Evolutionary conservation across 441 rosid genomes (phyloP), one percentile per base, ranked within the genome.

Genomic region (Raphanus hybrid): DNA sequence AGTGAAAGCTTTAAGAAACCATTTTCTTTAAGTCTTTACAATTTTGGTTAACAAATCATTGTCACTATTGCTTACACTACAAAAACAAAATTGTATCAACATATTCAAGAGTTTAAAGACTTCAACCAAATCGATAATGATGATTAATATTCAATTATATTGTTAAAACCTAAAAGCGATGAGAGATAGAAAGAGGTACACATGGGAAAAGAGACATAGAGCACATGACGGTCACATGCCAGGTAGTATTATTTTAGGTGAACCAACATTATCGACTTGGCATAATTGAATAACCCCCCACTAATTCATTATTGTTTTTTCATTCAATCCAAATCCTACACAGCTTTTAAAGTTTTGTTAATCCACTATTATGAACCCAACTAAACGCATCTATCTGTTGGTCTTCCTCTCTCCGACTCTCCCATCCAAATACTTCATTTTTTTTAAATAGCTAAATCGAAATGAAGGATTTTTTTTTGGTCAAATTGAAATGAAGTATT

Each of bases 141-240:
- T 54, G 54, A 12, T 59, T 34, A 10, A 59, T 41, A 14, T 8
- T 59, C 27, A 8, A 3, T n/a, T 37, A 48, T 60, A 50, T 48
- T 26, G n/a, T 23, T 23, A 26, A 62, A 48, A 3, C 41, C 61
- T 8, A 55, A 66, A 71, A 66, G 64, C 3, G 14, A 8, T 57
- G 60, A 74, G 43, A 73, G 70, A 69, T 67, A 62, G 8, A 68
- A 12, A 16, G n/a, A 59, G 16, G 15, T 73, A 54, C 12, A 70
- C 32, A 59, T 59, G 37, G 4, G 71, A 14, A 61, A 64, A 41
- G 29, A 65, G 43, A 75, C 69, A 66, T 8, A 41, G 50, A 48
- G 82, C 79, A 80, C 76, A 80, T 65, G 80, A 75, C 76, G 59
- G 71, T 66, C 80, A 75, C 82, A 79, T 79, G 79, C 82, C 69